These are phyloP conservation scores for Haematococcus lacustris DNA, from an alignment of 139 green algal genomes.

Conservation along the genomic window DNA sequence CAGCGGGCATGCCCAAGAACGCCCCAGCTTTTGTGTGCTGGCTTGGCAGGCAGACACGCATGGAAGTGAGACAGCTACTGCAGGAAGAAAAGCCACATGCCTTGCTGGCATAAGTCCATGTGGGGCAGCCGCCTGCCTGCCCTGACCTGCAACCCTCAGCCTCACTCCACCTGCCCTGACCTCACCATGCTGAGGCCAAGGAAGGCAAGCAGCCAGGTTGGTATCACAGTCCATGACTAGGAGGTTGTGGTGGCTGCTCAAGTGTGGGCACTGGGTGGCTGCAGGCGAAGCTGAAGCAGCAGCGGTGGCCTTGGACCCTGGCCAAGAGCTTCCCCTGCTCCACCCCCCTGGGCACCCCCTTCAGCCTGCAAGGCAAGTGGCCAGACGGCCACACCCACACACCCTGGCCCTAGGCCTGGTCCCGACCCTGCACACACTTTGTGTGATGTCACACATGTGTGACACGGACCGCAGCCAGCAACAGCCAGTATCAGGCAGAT, in stretches of 20 bases:
- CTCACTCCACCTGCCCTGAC: neutral
- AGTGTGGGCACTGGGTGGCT: neutral
- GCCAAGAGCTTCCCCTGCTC: conserved; percentile 26
- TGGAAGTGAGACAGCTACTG: too few species aligned
- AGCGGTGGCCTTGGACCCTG: conserved; percentile 26
- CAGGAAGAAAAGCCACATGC: too few species aligned
- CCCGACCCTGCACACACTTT: too few species aligned
- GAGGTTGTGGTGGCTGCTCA: neutral
- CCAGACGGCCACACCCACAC: conserved; percentile 15
- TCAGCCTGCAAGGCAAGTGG: conserved; percentile 2
- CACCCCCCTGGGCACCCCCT: conserved; percentile 11
- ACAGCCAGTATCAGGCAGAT: too few species aligned
- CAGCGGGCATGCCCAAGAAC: too few species aligned
- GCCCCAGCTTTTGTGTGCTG: too few species aligned
- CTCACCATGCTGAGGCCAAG: neutral
- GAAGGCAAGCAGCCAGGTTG: neutral
- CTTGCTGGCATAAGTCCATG: too few species aligned
- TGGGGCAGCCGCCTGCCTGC: too few species aligned
- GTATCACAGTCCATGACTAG: neutral
- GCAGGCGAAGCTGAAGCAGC: conserved; percentile 22
- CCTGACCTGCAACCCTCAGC: too few species aligned
- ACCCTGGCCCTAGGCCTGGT: conserved; percentile 12
- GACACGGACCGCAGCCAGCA: too few species aligned
- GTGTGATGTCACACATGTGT: too few species aligned
- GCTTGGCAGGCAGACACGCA: too few species aligned